Base-by-base conservation (phyloP, 1,284 basidiomycete genomes). In the Sporisorium reilianum region DNA sequence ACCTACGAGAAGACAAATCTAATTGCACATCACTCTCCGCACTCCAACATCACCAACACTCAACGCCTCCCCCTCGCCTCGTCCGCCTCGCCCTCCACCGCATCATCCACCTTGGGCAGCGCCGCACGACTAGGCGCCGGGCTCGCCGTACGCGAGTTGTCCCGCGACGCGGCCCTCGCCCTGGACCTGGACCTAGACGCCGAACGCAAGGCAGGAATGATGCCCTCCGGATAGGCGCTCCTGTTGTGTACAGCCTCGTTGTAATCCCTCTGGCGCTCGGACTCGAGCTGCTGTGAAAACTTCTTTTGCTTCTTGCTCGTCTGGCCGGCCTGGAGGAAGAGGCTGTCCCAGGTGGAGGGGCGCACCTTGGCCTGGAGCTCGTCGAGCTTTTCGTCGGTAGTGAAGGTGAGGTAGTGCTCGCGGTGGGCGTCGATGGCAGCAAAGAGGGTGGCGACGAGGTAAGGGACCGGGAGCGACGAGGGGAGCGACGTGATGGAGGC, bases 371-470 rank as follows among this genome's bases (percentile, higher is more conserved):
- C 87, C 16, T 86, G 87, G 38, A 87, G 86, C 44, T 87, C 85
- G 82, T 89, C 90, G 67, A 93, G 85, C 84, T 91, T 92, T 83
- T 93, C 88, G 62, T 94, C 92, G 10, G 92, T 91, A 3, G 89
- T 88, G 67, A 88, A 86, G 34, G 92, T 88, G n/a, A 86, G 54
- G 44, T 65, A 63, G 59, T 69, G 66, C 30, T 75, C 72, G n/a
- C 66, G 64, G 45, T 75, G 72, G 44, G 56, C 65, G 23, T 75
- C 72, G 45, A 75, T 69, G 6, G 66, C 65, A n/a, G 56, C 66
- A 20, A 58, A 75, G 12, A 70, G 58, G 2, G 63, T 36, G 22
- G 72, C 72, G 3, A 75, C 71, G 1, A 68, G 65, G 55, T 61
- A 74, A 0, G 71, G 71, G 2, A 68, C 48, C 7, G 61, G 46